Conservation (phyloP, 305 asterid species). For the Euphrasia arctica region DNA sequence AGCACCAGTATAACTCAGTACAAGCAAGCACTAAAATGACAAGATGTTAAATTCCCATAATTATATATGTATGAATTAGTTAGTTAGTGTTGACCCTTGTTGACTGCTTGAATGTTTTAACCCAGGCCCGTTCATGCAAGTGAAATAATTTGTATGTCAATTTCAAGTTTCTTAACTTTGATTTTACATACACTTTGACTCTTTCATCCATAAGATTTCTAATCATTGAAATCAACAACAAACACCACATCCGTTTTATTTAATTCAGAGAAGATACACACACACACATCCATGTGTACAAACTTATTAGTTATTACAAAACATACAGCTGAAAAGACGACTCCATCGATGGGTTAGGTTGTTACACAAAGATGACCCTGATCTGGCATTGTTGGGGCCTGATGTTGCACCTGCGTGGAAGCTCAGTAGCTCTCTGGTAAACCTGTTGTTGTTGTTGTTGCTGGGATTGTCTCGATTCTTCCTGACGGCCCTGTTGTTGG, state of each 20-base stretch:
- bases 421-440: conserved; percentile 24
- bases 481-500: conserved; percentile 4
- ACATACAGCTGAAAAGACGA: neutral
- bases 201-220: conserved; percentile 11
- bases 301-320: conserved; percentile 7
- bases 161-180: conserved; percentile 4
- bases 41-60: too few species aligned
- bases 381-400: conserved; percentile 25
- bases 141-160: conserved; percentile 15
- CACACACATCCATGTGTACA: conserved; percentile 4
- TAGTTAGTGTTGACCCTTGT: too few species aligned
- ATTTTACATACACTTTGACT: conserved; percentile 12
- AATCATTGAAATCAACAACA: conserved; percentile 1
- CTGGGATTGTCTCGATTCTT: too few species aligned
- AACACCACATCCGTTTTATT: conserved; percentile 15
- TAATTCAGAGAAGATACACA: neutral
- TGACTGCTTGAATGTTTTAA: neutral
- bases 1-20: too few species aligned
- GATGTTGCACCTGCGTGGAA: conserved; percentile 25
- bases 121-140: conserved; percentile 8
- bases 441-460: conserved; percentile 19
- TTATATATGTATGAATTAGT: too few species aligned
- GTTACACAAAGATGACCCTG: conserved; percentile 16
- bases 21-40: too few species aligned
- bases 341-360: neutral